phyloP scores from a whole-genome alignment of 495 filamentous ascomycete species.

The Podospora fimiseda region DNA sequence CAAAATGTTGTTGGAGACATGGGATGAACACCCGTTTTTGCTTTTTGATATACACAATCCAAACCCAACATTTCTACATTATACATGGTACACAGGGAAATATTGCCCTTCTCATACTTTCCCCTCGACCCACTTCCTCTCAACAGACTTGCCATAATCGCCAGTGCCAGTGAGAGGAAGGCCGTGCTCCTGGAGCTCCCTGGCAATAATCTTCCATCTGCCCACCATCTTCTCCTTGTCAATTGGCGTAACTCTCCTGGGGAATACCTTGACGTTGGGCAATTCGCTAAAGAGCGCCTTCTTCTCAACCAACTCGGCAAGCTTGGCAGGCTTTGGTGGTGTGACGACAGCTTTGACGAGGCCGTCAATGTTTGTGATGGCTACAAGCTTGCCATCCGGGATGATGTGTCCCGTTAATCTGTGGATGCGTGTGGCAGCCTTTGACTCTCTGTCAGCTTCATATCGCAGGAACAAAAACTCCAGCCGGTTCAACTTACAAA shows the following conservation, averaged over 20 bases:
- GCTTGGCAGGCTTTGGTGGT: slow-evolving; percentile 54
- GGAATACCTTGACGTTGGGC: slow-evolving; percentile 63
- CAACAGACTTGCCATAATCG: slow-evolving; percentile 18
- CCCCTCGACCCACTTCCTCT: slow-evolving; percentile 26
- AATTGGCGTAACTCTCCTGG: slow-evolving; percentile 53
- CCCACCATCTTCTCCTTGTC: slow-evolving; percentile 72
- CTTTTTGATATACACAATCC: too few species aligned
- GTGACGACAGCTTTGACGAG: slow-evolving; percentile 48
- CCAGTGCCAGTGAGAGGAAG: slow-evolving; percentile 43
- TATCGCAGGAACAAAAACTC: too few species aligned
- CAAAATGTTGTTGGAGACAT: neutral
- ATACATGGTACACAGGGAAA: slow-evolving; percentile 15
- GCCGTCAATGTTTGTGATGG: slow-evolving; percentile 47
- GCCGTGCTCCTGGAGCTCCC: slow-evolving; percentile 59
- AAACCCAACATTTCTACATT: slow-evolving; percentile 14
- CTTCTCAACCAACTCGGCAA: slow-evolving; percentile 39
- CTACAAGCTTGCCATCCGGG: slow-evolving; percentile 57
- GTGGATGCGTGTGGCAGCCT: slow-evolving; percentile 67
- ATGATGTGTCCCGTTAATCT: slow-evolving; percentile 70
- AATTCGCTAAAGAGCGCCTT: slow-evolving; percentile 42
- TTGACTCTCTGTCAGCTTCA: neutral
- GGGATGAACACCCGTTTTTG: neutral
- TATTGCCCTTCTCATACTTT: slow-evolving; percentile 1
- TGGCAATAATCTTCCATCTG: slow-evolving; percentile 76
- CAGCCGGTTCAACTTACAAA: too few species aligned